A percentile compares a stretch with the other conserved stretches of the same genome.
Conservation (phyloP, 495 filamentous ascomycete genomes). For the Chlorociboria aeruginascens region DNA sequence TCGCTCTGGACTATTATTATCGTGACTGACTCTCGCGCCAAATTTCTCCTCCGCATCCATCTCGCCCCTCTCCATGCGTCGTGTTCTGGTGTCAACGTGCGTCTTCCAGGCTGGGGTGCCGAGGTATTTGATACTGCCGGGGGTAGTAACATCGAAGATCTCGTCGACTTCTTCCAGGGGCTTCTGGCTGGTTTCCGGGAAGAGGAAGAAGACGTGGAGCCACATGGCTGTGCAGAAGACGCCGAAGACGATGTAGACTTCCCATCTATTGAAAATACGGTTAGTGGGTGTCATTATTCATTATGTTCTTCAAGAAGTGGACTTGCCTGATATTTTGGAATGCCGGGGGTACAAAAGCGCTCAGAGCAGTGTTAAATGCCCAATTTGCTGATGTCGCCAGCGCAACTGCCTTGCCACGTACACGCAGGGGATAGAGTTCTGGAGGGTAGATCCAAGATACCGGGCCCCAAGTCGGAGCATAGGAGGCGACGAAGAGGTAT, state of each 20-base stretch:
- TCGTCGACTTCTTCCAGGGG: constrained; percentile 63
- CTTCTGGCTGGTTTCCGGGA: constrained; percentile 76
- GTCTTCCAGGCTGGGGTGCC: constrained; percentile 64
- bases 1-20: constrained; percentile 1
- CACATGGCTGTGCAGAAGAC: constrained; percentile 63
- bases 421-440: constrained; percentile 62
- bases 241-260: constrained; percentile 63
- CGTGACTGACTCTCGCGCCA: not conserved
- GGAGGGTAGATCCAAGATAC: constrained; percentile 67
- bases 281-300: too few species aligned
- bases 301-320: too few species aligned
- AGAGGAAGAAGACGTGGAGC: constrained; percentile 67
- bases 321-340: constrained; percentile 50
- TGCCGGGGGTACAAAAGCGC: constrained; percentile 65
- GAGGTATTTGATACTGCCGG: constrained; percentile 44
- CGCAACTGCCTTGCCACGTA: constrained; percentile 64
- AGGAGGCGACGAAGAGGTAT: constrained; percentile 68
- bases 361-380: constrained; percentile 71
- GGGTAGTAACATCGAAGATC: constrained; percentile 47
- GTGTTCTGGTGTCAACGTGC: constrained; percentile 19
- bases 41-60: constrained; percentile 18
- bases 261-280: constrained; percentile 35
- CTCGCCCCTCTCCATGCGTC: constrained; percentile 13
- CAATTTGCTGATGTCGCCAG: constrained; percentile 61
- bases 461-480: constrained; percentile 64